Base-by-base conservation (phyloP, 768 basidiomycete genomes). In the Mycena polygramma region DNA sequence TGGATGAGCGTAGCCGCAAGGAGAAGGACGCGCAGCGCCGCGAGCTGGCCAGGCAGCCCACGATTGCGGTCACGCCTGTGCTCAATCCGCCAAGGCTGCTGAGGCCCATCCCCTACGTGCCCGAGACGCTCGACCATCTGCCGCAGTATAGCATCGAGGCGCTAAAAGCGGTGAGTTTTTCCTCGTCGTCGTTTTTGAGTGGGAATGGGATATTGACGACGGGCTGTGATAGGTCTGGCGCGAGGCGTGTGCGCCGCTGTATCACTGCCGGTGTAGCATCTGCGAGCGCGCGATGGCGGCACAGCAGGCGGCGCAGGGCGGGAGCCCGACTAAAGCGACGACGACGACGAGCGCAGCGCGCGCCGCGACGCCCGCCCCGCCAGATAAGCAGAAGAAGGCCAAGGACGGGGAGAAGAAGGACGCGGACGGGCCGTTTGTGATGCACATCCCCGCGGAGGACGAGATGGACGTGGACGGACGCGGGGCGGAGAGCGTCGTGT, bases 61-160 rank as follows among this genome's bases (percentile, higher is more conserved):
- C 79, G 37, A 81, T 85, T 9, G 73, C 88, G 7, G 83, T 90
- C 4, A 84, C 87, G n/a, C 91, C 91, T 0, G 86, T 92, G 8
- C 83, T 89, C n/a, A 83, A 89, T 62, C 84, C 89, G 4, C 90
- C 92, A 4, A 83, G 83, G 59, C 81, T 92, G 22, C 74, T 93
- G 22, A 86, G 88, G 51, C 86, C 91, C 13, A 92, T 94, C 49
- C 93, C 93, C 4, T 88, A 91, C 72, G 81, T 94, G 20, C 93
- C 58, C 7, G 58, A 60, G 30, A 60, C 45, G 26, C 46, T 60
- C 35, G 58, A 26, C 30, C 58, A 48, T 30, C 5, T 60, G 30
- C 48, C 59, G 30, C 59, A 5, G 13, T 49, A 37, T 37, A 37
- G 58, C 22, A 20, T 48, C 17, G 59, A 61, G 10, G 46, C 48